These are phyloP conservation scores for Chytridium lagenaria DNA, from an alignment of 371 early-diverging fungal genomes.

Conservation along the genomic window DNA sequence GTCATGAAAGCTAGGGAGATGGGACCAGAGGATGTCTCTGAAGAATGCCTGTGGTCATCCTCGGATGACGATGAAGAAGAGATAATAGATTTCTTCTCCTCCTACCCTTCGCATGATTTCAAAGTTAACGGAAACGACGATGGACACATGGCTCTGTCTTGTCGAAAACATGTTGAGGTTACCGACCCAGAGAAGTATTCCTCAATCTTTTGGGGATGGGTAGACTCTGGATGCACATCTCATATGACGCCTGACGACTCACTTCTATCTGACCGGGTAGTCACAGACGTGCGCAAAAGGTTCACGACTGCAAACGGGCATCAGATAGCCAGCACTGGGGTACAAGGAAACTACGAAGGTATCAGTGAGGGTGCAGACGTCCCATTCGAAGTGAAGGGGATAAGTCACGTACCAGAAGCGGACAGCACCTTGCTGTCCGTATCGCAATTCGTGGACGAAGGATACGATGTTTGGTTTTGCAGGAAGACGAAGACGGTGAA, in stretches of 20 bases:
- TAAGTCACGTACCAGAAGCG: neutral
- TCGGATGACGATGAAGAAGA: neutral
- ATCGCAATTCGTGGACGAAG: neutral
- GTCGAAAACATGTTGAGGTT: neutral
- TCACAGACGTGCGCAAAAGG: too few species aligned
- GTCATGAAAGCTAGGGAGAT: neutral
- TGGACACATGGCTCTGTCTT: neutral
- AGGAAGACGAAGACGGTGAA: neutral
- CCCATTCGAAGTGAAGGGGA: neutral
- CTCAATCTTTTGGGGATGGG: too few species aligned
- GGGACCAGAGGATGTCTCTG: neutral
- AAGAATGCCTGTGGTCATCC: neutral
- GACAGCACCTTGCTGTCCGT: neutral
- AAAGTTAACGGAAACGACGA: neutral
- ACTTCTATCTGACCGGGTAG: too few species aligned
- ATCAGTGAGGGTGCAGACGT: too few species aligned
- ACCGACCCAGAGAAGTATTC: too few species aligned
- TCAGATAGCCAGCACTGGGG: too few species aligned
- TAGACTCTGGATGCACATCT: too few species aligned
- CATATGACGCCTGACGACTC: too few species aligned
- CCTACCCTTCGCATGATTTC: neutral
- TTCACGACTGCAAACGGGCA: too few species aligned
- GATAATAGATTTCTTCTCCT: neutral
- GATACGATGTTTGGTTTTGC: slow-evolving; percentile 8
- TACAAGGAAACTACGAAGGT: too few species aligned